Evolutionary conservation across 345 rosid genomes (phyloP).

Genomic region (Alliaria petiolata): DNA sequence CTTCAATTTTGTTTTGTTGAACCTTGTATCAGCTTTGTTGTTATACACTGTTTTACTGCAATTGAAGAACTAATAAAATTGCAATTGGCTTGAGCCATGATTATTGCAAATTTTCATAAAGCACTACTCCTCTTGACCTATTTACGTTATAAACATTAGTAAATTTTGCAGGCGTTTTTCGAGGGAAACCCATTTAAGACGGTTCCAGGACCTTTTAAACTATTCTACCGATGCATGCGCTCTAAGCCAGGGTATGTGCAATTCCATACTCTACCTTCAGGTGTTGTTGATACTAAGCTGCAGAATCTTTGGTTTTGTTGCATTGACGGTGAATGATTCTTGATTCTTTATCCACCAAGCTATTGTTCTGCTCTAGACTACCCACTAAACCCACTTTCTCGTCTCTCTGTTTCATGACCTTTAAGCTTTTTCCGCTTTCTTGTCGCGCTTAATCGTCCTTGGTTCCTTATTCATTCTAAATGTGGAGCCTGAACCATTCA

Average conservation of each 20-base stretch:
- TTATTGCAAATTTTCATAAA: background rate
- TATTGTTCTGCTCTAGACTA: no score
- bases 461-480: background rate
- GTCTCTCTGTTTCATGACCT: slow-evolving; percentile 8
- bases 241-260: slow-evolving; percentile 88
- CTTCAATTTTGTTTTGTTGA: background rate
- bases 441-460: background rate
- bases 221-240: slow-evolving; percentile 91
- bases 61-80: background rate
- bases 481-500: slow-evolving; percentile 10
- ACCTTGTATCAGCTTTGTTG: slow-evolving; percentile 7
- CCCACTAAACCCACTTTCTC: no score
- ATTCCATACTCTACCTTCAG: background rate
- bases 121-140: background rate
- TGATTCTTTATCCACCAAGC: background rate
- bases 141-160: background rate
- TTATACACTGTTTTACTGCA: background rate
- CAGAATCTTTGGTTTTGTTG: background rate
- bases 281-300: background rate
- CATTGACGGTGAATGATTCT: slow-evolving; percentile 1
- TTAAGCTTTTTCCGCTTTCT: background rate
- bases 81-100: background rate
- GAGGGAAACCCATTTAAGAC: slow-evolving; percentile 99
- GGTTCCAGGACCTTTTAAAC: slow-evolving; percentile 94
- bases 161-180: slow-evolving; percentile 66